phyloP scores from a whole-genome alignment of 2,329 filamentous ascomycete species.

The Fusarium papillatum region DNA sequence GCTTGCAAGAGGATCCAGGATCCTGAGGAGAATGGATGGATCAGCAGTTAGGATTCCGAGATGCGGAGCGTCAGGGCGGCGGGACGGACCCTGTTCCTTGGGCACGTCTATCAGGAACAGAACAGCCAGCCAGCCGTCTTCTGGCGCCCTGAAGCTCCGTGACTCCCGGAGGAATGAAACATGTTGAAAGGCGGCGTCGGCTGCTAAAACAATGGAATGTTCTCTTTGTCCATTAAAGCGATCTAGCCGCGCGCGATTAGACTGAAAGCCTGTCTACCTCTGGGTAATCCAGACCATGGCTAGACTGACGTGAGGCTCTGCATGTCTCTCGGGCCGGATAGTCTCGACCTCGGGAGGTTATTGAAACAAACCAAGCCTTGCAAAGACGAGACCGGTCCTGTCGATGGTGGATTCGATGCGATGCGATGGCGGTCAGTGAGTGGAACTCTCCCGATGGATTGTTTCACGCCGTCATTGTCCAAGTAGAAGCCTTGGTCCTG shows the following conservation, averaged over 20 bases:
- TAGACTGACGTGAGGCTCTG: not conserved
- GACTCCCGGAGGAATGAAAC: conserved; percentile 1
- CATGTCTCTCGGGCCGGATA: not conserved
- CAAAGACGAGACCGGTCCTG: not conserved
- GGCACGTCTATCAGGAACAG: not conserved
- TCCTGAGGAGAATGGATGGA: not conserved
- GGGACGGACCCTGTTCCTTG: not conserved
- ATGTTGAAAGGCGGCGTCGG: not conserved
- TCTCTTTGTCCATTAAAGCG: not conserved
- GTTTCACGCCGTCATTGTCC: conserved; percentile 17
- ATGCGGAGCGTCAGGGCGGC: not conserved
- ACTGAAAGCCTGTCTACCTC: not conserved
- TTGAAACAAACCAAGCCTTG: conserved; percentile 8
- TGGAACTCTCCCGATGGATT: conserved; percentile 18
- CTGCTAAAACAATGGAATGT: not conserved
- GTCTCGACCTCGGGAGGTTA: not conserved
- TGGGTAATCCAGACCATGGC: not conserved
- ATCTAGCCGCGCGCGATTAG: conserved; percentile 5
- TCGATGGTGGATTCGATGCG: not conserved
- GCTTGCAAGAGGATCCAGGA: not conserved
- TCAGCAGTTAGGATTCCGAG: not conserved
- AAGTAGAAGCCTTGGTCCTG: conserved; percentile 11
- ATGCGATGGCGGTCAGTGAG: conserved; percentile 25
- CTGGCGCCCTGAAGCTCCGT: not conserved
- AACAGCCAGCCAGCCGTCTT: not conserved